Percentiles rank a stretch among this genome's conserved stretches.
Conservation (phyloP, 441 rosid species). For the Euphorbia corollata region DNA sequence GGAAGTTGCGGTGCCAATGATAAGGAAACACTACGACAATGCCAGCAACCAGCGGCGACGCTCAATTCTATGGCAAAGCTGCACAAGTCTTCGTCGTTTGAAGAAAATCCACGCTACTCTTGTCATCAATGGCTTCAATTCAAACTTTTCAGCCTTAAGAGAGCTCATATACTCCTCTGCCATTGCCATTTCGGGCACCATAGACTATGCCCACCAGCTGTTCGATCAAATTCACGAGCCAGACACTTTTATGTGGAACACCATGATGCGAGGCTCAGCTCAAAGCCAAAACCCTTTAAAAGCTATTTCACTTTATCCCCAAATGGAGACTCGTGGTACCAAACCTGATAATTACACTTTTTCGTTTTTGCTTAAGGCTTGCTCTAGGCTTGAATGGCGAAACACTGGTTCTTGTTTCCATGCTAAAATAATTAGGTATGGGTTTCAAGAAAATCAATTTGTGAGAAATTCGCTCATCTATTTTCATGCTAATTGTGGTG, state of each 20-base stretch:
- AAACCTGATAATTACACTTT: constrained; percentile 59
- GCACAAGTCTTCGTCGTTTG: constrained; percentile 38
- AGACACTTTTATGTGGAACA: constrained; percentile 60
- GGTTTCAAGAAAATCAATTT: constrained; percentile 48
- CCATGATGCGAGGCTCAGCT: constrained; percentile 60
- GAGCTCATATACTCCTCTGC: constrained; percentile 54
- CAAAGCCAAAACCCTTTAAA: constrained; percentile 43
- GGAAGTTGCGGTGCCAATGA: constrained; percentile 27
- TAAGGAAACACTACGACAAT: constrained; percentile 50
- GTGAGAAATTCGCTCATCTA: constrained; percentile 64
- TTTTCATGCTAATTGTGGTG: constrained; percentile 71
- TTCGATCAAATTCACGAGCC: constrained; percentile 58
- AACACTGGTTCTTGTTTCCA: constrained; percentile 56
- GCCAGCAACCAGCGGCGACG: constrained; percentile 39
- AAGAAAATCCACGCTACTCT: constrained; percentile 66
- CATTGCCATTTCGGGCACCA: constrained; percentile 38
- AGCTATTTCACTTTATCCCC: constrained; percentile 36
- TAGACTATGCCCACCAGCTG: constrained; percentile 55
- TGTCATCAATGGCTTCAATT: constrained; percentile 49
- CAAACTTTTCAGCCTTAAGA: constrained; percentile 39
- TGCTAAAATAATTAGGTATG: constrained; percentile 53
- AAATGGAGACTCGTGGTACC: constrained; percentile 47
- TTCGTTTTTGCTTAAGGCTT: constrained; percentile 67
- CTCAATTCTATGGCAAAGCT: constrained; percentile 51
- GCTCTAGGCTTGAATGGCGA: constrained; percentile 50